Evolutionary conservation across 768 basidiomycete species (phyloP).

Genomic region (Tephrocybe sp.): DNA sequence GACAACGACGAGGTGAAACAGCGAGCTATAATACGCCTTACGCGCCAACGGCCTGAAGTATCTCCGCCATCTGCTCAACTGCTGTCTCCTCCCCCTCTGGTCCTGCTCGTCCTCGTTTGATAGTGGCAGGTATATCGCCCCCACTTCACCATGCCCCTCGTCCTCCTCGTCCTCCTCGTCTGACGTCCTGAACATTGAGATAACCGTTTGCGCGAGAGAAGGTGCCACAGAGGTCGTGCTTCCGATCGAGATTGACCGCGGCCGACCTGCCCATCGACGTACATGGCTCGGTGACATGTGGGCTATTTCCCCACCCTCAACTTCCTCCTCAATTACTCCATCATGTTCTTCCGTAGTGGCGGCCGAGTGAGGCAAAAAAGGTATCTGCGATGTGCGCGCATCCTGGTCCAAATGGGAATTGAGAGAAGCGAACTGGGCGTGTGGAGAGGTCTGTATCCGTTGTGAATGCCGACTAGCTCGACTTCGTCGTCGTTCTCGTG

Average conservation of each 20-base stretch:
- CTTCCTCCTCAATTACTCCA: constrained; percentile 22
- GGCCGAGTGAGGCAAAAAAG: not conserved
- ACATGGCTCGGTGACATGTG: constrained; percentile 32
- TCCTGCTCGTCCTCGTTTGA: constrained; percentile 13
- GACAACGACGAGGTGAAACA: constrained; percentile 68
- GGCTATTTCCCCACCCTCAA: constrained; percentile 53
- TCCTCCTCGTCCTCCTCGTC: constrained; percentile 32
- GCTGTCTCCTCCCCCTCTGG: constrained; percentile 10
- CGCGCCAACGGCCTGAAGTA: constrained; percentile 67
- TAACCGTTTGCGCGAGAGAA: constrained; percentile 66
- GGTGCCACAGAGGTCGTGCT: constrained; percentile 58
- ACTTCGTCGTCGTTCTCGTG: constrained; percentile 40
- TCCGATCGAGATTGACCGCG: constrained; percentile 57
- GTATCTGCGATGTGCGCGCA: constrained; percentile 22
- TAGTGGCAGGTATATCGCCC: constrained; percentile 11
- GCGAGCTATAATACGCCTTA: constrained; percentile 59
- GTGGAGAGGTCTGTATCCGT: constrained; percentile 25
- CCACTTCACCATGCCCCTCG: constrained; percentile 28
- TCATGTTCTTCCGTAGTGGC: constrained; percentile 22
- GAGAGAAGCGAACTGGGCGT: constrained; percentile 28
- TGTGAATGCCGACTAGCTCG: constrained; percentile 25
- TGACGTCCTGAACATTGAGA: constrained; percentile 66
- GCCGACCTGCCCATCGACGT: constrained; percentile 32
- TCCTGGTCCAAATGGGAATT: constrained; percentile 38
- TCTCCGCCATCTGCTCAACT: constrained; percentile 34